Base-by-base conservation (phyloP, 768 basidiomycete species). In the Trametopsis cervina region DNA sequence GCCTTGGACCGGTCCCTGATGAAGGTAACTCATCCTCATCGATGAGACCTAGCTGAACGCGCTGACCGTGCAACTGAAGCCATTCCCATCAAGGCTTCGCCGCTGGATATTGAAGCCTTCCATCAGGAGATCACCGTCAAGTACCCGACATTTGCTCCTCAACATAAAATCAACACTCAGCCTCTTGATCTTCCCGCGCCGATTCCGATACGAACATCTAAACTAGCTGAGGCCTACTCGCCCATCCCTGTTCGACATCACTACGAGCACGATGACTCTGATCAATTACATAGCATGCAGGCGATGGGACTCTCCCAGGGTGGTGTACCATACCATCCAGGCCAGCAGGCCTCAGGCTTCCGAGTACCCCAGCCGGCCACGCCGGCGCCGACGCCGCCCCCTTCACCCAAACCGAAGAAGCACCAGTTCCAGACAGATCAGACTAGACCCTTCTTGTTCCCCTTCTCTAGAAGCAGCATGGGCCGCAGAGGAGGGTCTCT, bases 381-480 rank as follows among this genome's bases (percentile, higher is more conserved):
- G 3, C 94, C 94, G 4, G 91, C 92, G 21, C 92, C 94, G 1
- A 81, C 90, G 0, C 93, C 93, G 0, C 89, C 89, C 0, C 73
- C 78, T 5, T 77, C 81, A 26, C 88, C 82, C 2, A 97, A 95
- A 60, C 91, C 89, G 9, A 99, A 99, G 72, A 97, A 98, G 63
- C 95, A 95, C 62, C 91, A 95, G 62, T 99, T 91, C 63, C 96
- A 98, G 62, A 99, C 96, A 0, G 96, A 99, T 65, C 96, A 94
- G 62, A 81, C 70, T 40, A 76, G 89, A 11, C 95, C 96, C 1
- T 99, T 98, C 63, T 69, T 98, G 51, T 94, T 99, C 63, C 96
- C 96, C 0, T 99, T 96, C 63, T 89, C 92, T 4, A 77, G 81
- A n/a, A 33, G 29, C 29, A 73, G 66, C 42, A 72, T 66, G 46